A percentile compares a stretch with the other conserved stretches of the same genome.
Evolutionary conservation across 352 stramenopile genomes (phyloP).

Genomic region (Phytopythium oedochilum): DNA sequence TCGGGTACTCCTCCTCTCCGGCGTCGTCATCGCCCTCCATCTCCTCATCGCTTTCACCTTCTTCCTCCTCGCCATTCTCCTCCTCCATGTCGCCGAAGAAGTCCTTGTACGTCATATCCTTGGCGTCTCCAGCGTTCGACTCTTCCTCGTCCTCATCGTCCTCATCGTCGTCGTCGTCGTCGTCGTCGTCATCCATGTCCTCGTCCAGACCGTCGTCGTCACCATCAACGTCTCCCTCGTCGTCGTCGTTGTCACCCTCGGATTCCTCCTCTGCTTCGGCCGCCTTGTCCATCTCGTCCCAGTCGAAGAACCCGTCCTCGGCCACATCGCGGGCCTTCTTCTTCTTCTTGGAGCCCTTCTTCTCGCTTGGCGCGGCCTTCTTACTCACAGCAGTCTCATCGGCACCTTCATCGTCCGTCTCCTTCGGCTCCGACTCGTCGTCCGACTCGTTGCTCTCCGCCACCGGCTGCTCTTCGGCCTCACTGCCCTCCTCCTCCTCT

Average conservation of each 20-base stretch:
- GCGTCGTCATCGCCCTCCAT: slow-evolving; percentile 35
- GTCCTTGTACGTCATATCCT: slow-evolving; percentile 58
- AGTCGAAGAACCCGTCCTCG: slow-evolving; percentile 84
- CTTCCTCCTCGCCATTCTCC: slow-evolving; percentile 35
- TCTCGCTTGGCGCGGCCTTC: slow-evolving; percentile 30
- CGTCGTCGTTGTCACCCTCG: slow-evolving; percentile 30
- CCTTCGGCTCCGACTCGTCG: slow-evolving; percentile 15
- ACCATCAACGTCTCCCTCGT: slow-evolving; percentile 16
- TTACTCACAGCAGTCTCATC: slow-evolving; percentile 15
- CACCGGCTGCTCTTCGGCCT: slow-evolving; percentile 9
- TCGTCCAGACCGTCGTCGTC: slow-evolving; percentile 29
- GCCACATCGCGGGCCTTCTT: slow-evolving; percentile 66
- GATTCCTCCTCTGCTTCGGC: slow-evolving; percentile 66
- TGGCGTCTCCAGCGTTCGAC: slow-evolving; percentile 44
- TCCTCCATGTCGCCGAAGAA: slow-evolving; percentile 52
- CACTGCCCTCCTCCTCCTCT: slow-evolving; percentile 18
- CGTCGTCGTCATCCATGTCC: slow-evolving; percentile 35
- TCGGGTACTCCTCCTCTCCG: slow-evolving; percentile 55
- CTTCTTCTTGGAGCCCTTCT: slow-evolving; percentile 25
- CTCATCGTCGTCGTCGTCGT: slow-evolving; percentile 39
- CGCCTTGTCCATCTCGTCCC: slow-evolving; percentile 85
- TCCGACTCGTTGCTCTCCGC: slow-evolving; percentile 11
- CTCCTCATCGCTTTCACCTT: slow-evolving; percentile 43
- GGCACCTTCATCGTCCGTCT: slow-evolving; percentile 11
- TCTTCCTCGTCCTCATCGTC: slow-evolving; percentile 49